Conservation (phyloP, 1,284 basidiomycete genomes). For the Trichosporon asahii region DNA sequence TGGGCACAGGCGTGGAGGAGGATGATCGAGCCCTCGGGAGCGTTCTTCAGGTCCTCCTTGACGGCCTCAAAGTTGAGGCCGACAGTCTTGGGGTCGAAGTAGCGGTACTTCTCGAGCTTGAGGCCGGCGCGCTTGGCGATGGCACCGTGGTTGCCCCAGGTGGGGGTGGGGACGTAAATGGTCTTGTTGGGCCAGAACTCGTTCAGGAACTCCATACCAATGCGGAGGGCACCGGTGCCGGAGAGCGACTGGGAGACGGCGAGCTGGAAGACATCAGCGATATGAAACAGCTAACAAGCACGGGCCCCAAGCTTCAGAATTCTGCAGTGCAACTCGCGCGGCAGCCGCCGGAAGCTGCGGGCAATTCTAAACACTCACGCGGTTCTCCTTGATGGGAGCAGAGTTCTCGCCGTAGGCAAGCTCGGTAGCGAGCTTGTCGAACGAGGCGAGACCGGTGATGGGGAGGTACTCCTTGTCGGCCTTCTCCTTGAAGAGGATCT, state of each 20-base stretch:
- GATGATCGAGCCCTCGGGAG: slow-evolving; percentile 55
- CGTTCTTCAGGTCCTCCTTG: slow-evolving; percentile 71
- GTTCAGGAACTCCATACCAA: slow-evolving; percentile 85
- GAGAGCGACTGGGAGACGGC: slow-evolving; percentile 95
- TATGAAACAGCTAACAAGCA: neutral
- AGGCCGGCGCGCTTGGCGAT: slow-evolving; percentile 67
- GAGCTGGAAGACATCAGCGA: slow-evolving; percentile 57
- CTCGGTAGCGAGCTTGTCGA: slow-evolving; percentile 81
- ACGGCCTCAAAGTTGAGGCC: slow-evolving; percentile 89
- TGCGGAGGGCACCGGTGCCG: slow-evolving; percentile 93
- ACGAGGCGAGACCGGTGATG: slow-evolving; percentile 79
- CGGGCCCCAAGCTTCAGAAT: neutral
- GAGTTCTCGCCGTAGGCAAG: slow-evolving; percentile 88
- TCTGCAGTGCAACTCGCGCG: neutral
- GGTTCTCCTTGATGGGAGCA: slow-evolving; percentile 67
- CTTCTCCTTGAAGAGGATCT: slow-evolving; percentile 60
- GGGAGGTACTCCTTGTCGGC: slow-evolving; percentile 97
- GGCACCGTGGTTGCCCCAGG: slow-evolving; percentile 96
- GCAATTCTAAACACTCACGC: slow-evolving; percentile 60
- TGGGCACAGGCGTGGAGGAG: slow-evolving; percentile 61
- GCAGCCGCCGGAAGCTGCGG: neutral
- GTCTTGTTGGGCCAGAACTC: slow-evolving; percentile 80
- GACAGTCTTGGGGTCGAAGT: slow-evolving; percentile 91
- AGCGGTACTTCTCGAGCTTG: slow-evolving; percentile 83
- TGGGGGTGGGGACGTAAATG: slow-evolving; percentile 89